Base-by-base conservation (phyloP, 495 filamentous ascomycete species). In the Tuber melanosporum region DNA sequence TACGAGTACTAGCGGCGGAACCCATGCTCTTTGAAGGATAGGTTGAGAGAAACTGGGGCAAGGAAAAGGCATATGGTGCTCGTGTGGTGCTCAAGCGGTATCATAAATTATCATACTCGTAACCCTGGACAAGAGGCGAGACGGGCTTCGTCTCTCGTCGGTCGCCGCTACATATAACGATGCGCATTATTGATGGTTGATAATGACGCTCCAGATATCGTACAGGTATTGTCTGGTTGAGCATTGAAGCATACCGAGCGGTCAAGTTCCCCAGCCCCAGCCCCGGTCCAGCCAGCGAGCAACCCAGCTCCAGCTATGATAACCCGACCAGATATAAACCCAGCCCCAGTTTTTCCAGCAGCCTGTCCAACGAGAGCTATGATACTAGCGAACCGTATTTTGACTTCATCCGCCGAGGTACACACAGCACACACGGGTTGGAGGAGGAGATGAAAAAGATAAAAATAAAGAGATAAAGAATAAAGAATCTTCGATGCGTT, bases 1-100 rank as follows among this genome's bases (percentile, higher is more conserved):
- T 39, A 32, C 32, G 32, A 32, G 32, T 32, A 73, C 72, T 47
- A 69, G 44, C 78, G 78, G 78, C 78, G 77, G 77, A 80, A 80
- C 73, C 77, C 78, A 77, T 80, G 73, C 78, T 76, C 32, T 66
- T 73, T 46, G 42, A 73, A 69, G 57, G 57, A 43, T 73, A 78
- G 73, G 79, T 80, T 79, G 78, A 77, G 36, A 71, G 74, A 71
- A 79, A 71, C 77, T 77, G 78, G 78, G 78, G 76, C 77, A 79
- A 79, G 71, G 76, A 42, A 43, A 44, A 39, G 42, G 69, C 22
- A 32, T 32, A 66, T 10, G 46, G 52, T 62, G 10, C 52, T 14
- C 52, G n/a, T 62, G 10, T 62, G 52, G n/a, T 32, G 26, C n/a
- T 17, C 26, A 5, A 66, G 57, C 14, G 22, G n/a, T 32, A 32